These are phyloP conservation scores for Orobanche coerulescens DNA, from an alignment of 257 asterid species.

Conservation along the genomic window DNA sequence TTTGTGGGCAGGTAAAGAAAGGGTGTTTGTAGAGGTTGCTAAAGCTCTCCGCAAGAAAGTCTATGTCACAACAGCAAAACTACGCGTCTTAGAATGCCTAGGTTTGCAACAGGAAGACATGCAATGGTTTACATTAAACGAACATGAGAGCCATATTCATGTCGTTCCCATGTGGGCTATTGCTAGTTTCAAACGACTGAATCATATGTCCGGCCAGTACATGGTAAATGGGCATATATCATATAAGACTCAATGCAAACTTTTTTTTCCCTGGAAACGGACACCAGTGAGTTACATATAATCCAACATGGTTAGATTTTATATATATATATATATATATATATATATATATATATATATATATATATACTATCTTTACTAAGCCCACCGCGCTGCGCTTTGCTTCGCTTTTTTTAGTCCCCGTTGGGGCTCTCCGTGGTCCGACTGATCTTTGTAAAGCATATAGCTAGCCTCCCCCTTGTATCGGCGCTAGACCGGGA, in stretches of 20 bases:
- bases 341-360: no score
- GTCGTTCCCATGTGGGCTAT: conserved; percentile 94
- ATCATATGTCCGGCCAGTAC: conserved; percentile 62
- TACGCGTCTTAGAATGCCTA: conserved; percentile 74
- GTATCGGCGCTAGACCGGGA: no score
- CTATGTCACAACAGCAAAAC: conserved; percentile 66
- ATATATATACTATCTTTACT: no score
- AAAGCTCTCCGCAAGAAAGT: conserved; percentile 74
- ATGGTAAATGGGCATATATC: conserved; percentile 35
- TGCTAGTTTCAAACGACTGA: conserved; percentile 79
- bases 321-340: no score
- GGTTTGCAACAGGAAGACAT: conserved; percentile 60
- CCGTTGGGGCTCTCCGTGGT: no score
- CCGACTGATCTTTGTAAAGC: no score
- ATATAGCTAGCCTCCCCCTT: no score
- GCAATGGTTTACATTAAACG: conserved; percentile 76
- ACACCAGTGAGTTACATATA: background rate
- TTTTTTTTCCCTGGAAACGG: background rate
- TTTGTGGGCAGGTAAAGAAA: conserved; percentile 66
- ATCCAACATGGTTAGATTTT: background rate
- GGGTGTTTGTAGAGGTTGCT: conserved; percentile 80
- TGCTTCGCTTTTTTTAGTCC: no score
- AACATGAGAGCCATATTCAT: conserved; percentile 88
- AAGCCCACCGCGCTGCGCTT: no score
- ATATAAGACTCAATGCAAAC: background rate